Conservation (phyloP, 345 rosid species). For the Eucalyptus urophylla region DNA sequence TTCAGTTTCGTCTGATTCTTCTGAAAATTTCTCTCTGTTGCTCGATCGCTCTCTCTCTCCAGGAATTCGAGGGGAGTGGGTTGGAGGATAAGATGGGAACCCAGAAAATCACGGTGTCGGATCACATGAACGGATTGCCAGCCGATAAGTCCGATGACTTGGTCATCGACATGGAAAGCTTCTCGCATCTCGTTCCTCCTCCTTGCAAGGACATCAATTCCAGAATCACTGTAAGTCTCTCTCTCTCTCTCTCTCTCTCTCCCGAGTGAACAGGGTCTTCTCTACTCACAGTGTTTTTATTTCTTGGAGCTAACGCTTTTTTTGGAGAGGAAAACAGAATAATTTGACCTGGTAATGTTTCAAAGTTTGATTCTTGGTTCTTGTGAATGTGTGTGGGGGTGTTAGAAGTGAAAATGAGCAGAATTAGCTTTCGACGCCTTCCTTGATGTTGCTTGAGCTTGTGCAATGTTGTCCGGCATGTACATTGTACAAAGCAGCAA, state of each 20-base stretch:
- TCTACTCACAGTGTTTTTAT: not conserved
- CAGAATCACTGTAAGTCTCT: conserved; percentile 32
- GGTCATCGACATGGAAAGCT: conserved; percentile 61
- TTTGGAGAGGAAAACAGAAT: not conserved
- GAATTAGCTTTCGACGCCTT: not conserved
- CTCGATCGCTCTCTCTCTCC: not conserved
- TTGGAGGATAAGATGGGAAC: conserved; percentile 4
- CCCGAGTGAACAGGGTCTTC: not conserved
- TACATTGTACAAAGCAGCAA: not conserved
- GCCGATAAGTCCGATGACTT: conserved; percentile 44
- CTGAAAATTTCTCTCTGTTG: not conserved
- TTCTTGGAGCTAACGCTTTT: not conserved
- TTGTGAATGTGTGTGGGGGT: not conserved
- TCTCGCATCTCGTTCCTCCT: conserved; percentile 11
- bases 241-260: not conserved
- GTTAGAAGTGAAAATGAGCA: not conserved
- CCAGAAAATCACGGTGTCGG: conserved; percentile 23
- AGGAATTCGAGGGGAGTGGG: not conserved
- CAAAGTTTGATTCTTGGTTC: not conserved
- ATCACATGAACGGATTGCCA: conserved; percentile 39
- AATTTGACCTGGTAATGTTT: not conserved
- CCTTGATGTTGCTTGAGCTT: not conserved
- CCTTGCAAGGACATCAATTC: conserved; percentile 32
- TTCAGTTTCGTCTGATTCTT: not conserved
- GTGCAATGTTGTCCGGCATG: not conserved